Evolutionary conservation across 2,329 filamentous ascomycete species (phyloP), one percentile per base, ranked within the genome.

Genomic region (Diaporthe vexans): DNA sequence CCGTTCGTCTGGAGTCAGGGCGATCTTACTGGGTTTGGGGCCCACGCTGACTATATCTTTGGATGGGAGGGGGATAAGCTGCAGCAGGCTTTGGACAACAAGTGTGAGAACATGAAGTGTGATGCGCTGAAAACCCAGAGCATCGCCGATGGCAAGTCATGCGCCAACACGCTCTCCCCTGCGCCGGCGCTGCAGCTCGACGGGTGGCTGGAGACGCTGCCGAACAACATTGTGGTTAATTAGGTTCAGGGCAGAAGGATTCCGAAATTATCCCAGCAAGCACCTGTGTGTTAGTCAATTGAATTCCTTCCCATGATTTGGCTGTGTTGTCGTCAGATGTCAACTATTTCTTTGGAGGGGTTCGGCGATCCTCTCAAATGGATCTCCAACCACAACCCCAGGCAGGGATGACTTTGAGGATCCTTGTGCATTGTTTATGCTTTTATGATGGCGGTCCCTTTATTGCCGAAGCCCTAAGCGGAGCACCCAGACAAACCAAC

Each of bases 31-130:
- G 80, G 80, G 19, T 84, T 79, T 65, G 83, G 82, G 7, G 82
- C 81, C 7, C 82, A 84, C 72, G 83, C 81, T 17, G 84, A 84
- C 74, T 84, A 85, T 76, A 78, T 84, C 29, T 84, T 84, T 73
- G 82, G 83, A 33, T 84, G 83, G 80, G 78, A 81, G 65, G 79
- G 75, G 21, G 80, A 81, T 61, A 69, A 80, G 3, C 72, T 83
- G 40, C 82, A 83, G 73, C 76, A 78, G 11, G 81, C 82, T 51
- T 82, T 78, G 76, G 74, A 77, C 6, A 29, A 19, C 63, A 67
- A 52, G 29, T 67, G 77, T 71, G 77, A 74, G 57, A 74, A 77
- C 10, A 75, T 76, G 70, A 73, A 74, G 35, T 78, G 77, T 57
- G 72, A 72, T n/a, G 70, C 73, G 54, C 72, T 78, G 6, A 78